phyloP scores from a whole-genome alignment of 2,329 filamentous ascomycete species.

The Ophioceras dolichostomum region DNA sequence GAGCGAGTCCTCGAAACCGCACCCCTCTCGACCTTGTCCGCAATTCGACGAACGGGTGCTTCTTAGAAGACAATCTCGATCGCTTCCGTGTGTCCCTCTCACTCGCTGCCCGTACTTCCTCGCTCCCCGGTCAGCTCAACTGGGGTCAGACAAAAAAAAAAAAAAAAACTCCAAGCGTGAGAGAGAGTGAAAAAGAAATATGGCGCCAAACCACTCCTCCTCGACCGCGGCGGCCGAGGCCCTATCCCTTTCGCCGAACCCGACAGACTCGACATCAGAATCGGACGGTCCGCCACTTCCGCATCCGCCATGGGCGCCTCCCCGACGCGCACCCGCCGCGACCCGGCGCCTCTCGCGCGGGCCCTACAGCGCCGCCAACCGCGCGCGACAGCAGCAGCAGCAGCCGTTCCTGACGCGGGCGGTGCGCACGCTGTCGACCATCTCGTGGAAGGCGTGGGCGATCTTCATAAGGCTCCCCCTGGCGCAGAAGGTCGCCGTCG shows the following conservation, averaged over 20 bases:
- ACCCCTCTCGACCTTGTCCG: too few relatives aligned
- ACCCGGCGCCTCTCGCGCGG: slow-evolving; percentile 24
- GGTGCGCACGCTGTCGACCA: neutral
- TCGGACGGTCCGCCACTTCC: slow-evolving; percentile 14
- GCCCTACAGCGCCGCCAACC: neutral
- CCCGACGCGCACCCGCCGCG: neutral
- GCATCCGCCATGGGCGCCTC: slow-evolving; percentile 22
- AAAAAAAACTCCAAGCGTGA: too few relatives aligned
- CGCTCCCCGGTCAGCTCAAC: too few relatives aligned
- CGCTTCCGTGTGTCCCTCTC: too few relatives aligned
- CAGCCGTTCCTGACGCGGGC: neutral
- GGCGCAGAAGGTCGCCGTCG: slow-evolving; percentile 16
- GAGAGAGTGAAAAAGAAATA: too few relatives aligned
- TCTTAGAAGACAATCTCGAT: too few relatives aligned
- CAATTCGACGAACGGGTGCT: too few relatives aligned
- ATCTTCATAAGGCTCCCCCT: slow-evolving; percentile 2
- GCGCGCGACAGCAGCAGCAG: neutral
- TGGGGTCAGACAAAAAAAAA: too few relatives aligned
- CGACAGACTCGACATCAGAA: slow-evolving; percentile 7
- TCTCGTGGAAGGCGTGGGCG: neutral
- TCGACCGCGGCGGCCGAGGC: slow-evolving; percentile 36
- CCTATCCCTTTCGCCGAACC: slow-evolving; percentile 28
- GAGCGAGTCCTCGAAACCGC: too few relatives aligned
- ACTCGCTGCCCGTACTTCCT: too few relatives aligned
- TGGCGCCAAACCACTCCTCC: slow-evolving; percentile 41